Evolutionary conservation across 73 alveolate genomes (phyloP).

Genomic region (Effrenium voratum): DNA sequence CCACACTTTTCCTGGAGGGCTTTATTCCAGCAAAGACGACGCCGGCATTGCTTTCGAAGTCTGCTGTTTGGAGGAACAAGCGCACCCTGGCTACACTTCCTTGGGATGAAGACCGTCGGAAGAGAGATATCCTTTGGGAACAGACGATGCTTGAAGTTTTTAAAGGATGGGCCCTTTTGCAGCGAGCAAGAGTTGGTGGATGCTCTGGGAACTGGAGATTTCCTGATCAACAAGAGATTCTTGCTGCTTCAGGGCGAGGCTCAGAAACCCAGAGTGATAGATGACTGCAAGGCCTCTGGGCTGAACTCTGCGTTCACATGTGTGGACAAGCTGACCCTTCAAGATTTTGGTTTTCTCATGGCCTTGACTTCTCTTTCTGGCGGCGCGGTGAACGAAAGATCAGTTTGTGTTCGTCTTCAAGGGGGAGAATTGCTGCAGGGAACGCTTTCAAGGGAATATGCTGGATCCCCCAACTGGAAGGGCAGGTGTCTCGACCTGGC

Average conservation of each 20-base stretch:
- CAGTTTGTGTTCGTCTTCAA: too few relatives aligned
- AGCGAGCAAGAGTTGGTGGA: not conserved
- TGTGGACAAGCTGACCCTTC: too few relatives aligned
- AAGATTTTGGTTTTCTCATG: too few relatives aligned
- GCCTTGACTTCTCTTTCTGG: too few relatives aligned
- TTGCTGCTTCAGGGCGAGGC: too few relatives aligned
- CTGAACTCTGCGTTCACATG: too few relatives aligned
- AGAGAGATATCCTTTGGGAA: not conserved
- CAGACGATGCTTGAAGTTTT: not conserved
- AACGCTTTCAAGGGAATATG: too few relatives aligned
- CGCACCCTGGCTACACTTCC: not conserved
- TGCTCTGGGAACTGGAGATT: not conserved
- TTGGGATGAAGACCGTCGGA: not conserved
- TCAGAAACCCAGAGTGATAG: too few relatives aligned
- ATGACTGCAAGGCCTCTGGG: too few relatives aligned
- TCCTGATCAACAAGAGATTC: not conserved
- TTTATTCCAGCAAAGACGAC: not conserved
- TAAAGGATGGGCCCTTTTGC: not conserved
- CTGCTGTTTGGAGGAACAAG: not conserved
- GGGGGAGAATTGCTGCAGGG: too few relatives aligned
- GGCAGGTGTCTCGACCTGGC: not conserved
- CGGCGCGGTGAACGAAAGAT: too few relatives aligned
- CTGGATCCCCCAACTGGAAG: too few relatives aligned
- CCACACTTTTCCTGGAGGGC: not conserved
- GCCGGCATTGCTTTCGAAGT: not conserved